Evolutionary conservation across 2,329 filamentous ascomycete genomes (phyloP), one percentile per base, ranked within the genome.

Genomic region (Cytospora schulzeri): DNA sequence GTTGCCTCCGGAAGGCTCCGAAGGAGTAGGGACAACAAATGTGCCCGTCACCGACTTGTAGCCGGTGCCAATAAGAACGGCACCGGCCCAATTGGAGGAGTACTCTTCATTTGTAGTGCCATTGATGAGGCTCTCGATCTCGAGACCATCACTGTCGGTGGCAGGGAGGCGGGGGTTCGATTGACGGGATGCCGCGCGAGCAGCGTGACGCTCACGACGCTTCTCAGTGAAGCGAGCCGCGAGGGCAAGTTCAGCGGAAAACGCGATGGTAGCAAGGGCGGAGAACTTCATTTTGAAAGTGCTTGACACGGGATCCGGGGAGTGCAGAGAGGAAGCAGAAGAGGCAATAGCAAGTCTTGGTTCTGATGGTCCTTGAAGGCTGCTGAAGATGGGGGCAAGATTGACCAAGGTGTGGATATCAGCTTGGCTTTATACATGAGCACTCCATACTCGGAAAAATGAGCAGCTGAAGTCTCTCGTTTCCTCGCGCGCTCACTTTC

Each of bases 61-160:
- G 61, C 78, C 78, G n/a, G 76, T 78, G 52, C 79, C 78, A 50
- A 80, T 80, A 60, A 84, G 78, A 15, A 86, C 83, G 0, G 83
- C 83, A 51, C 85, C 85, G 8, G 83, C 81, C 85, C 85, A 87
- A 76, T 87, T 87, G 69, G 63, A 63, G 12, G 63, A 66, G 60
- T 67, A 67, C 41, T 54, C 28, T 6, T n/a, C 63, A 19, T 67
- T n/a, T 11, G 57, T 12, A 24, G 65, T 66, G 15, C 54, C 60
- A 53, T 67, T 67, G 62, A 50, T 38, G 57, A 24, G 41, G 2
- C 53, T n/a, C 15, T 61, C 63, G 31, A 66, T 50, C 41, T 62
- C 35, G 22, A 60, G 22, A 35, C 63, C 65, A 5, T 64, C 33
- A 45, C 14, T 50, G 15, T 63, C 26, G 2, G 63, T 66, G 19